A percentile compares a stretch with the other conserved stretches of the same genome.
These are phyloP conservation scores for Teunomyces cretensis DNA, from an alignment of 805 yeast genomes.

Conservation along the genomic window DNA sequence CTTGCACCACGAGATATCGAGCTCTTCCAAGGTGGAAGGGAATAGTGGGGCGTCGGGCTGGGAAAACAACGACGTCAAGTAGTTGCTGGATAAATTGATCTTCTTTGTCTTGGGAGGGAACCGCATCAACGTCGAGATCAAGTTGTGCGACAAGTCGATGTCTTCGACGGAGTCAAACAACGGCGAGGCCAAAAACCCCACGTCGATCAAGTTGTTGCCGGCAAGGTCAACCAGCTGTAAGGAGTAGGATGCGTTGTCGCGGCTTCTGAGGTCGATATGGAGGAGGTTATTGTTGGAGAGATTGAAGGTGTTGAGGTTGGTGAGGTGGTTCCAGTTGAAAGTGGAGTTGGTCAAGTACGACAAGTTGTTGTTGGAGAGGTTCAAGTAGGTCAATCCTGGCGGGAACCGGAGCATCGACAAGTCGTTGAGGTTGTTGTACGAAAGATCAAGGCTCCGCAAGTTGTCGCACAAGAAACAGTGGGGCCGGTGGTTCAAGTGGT, in stretches of 20 bases:
- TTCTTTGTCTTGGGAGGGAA: conserved; percentile 14
- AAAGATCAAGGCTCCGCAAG: conserved; percentile 23
- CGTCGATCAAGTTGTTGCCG: conserved; percentile 22
- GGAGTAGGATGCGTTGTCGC: not conserved
- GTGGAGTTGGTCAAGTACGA: conserved; percentile 14
- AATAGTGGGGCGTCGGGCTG: conserved; percentile 8
- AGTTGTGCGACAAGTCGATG: conserved; percentile 27
- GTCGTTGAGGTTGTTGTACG: conserved; percentile 27
- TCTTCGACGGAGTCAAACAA: conserved; percentile 13
- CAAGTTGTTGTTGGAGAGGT: conserved; percentile 29
- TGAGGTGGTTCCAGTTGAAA: conserved; percentile 15
- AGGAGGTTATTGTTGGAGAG: conserved; percentile 25
- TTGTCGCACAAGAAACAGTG: conserved; percentile 8
- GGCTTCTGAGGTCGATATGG: conserved; percentile 1
- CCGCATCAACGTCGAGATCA: conserved; percentile 13
- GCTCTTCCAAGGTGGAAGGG: conserved; percentile 10
- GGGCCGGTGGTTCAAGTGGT: conserved; percentile 8
- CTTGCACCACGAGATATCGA: conserved; percentile 17
- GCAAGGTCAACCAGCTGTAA: conserved; percentile 20
- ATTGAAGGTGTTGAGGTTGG: conserved; percentile 15
- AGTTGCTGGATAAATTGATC: conserved; percentile 24
- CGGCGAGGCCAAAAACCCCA: conserved; percentile 3
- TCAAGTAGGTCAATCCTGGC: conserved; percentile 14
- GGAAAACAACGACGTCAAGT: conserved; percentile 8
- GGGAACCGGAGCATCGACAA: conserved; percentile 21